These are phyloP conservation scores for Terfezia boudieri DNA, from an alignment of 495 filamentous ascomycete genomes.

Conservation along the genomic window DNA sequence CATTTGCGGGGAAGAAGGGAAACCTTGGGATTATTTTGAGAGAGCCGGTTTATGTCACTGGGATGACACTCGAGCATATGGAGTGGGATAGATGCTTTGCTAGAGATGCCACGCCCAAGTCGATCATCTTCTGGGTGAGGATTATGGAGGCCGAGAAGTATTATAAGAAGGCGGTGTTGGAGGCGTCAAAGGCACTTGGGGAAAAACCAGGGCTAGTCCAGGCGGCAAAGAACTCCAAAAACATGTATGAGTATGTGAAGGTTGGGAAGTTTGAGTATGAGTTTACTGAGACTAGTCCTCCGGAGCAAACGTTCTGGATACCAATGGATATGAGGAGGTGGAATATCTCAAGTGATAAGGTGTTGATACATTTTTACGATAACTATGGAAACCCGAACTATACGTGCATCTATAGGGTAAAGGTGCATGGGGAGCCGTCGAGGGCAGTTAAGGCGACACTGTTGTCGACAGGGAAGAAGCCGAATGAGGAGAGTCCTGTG, in stretches of 20 bases:
- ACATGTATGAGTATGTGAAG: constrained; percentile 10
- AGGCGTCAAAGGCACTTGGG: neutral
- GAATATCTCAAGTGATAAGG: constrained; percentile 8
- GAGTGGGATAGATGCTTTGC: neutral
- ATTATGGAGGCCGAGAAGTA: neutral
- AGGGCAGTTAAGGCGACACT: neutral
- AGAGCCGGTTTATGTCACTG: neutral
- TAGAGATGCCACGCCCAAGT: neutral
- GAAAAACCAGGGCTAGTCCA: neutral
- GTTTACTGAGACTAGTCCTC: neutral
- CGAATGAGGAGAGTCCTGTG: no score
- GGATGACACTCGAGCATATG: neutral
- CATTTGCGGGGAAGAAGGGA: neutral
- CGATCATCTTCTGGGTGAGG: neutral
- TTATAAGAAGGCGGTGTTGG: no score
- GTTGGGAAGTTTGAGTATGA: constrained; percentile 12
- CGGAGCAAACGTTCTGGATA: constrained; percentile 9
- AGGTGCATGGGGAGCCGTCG: constrained; percentile 8
- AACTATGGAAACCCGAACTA: constrained; percentile 16
- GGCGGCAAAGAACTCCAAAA: neutral
- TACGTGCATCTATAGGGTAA: constrained; percentile 16
- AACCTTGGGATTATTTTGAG: neutral
- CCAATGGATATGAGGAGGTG: constrained; percentile 8
- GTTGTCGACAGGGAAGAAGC: no score
- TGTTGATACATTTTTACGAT: constrained; percentile 9